Evolutionary conservation across 805 yeast genomes (phyloP), one percentile per base, ranked within the genome.

Genomic region (Candida railenensis): DNA sequence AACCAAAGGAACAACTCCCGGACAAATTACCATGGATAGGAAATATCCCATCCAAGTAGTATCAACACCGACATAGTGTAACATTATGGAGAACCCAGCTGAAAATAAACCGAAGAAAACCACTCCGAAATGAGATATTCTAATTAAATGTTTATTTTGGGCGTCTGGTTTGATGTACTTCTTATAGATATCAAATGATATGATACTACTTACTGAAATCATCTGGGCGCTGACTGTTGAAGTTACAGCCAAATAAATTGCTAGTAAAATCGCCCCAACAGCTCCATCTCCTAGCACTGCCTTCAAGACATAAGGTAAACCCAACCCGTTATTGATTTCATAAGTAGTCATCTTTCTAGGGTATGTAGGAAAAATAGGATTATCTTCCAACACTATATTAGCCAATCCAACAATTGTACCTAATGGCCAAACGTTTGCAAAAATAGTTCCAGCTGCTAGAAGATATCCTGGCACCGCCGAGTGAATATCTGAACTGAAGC

Each of bases 101-200:
- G 69, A 54, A 46, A 67, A 66, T 25, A 65, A 54, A 21, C 69
- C 76, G 55, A 58, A 65, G 39, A 53, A 51, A 22, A 76, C 65
- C 34, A 76, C 80, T 11, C 71, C 59, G 15, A 64, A 50, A 48
- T 76, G 78, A 1, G 80, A 71, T 3, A 68, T 71, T 21, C 59
- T 54, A 33, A 75, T 67, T 51, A 76, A 66, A 43, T 69, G 65
- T 21, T 59, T 57, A 42, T 75, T 73, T 15, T 66, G 54, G 9
- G 81, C 81, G 3, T 60, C 49, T 41, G 70, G 70, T 40, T 69
- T 69, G 47, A 73, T 53, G 54, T 75, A 76, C 42, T 60, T 69
- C 64, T 72, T 67, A 60, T 67, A 76, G 47, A 74, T 65, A 56
- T 76, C 81, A 52, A 71, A 76, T 2, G 80, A 73, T 34, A 75